Evolutionary conservation across 2,329 filamentous ascomycete genomes (phyloP).

Genomic region (Chaetomium olivaceum): DNA sequence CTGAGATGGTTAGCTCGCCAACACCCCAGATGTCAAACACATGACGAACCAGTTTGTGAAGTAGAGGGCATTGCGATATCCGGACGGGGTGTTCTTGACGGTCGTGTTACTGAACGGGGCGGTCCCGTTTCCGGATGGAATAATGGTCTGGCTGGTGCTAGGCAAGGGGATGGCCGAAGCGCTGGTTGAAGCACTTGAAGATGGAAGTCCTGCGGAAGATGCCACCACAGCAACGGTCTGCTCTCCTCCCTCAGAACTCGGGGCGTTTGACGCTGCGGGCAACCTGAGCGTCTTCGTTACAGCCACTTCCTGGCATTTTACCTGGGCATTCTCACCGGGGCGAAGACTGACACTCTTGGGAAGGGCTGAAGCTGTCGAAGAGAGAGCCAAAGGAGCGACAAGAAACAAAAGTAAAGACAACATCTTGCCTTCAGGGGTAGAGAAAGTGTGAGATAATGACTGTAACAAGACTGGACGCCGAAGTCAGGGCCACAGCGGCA

Average conservation of each 20-base stretch:
- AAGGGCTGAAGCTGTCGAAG: slow-evolving; percentile 18
- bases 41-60: slow-evolving; percentile 54
- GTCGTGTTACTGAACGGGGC: slow-evolving; percentile 2
- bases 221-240: neutral
- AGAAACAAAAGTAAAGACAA: slow-evolving; percentile 27
- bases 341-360: slow-evolving; percentile 18
- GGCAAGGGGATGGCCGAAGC: neutral
- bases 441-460: slow-evolving; percentile 25
- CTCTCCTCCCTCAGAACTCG: neutral
- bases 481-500: neutral
- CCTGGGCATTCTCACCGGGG: slow-evolving; percentile 18
- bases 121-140: neutral
- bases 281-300: slow-evolving; percentile 3
- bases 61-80: slow-evolving; percentile 49
- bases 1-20: slow-evolving; percentile 30
- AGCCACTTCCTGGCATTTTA: slow-evolving; percentile 16
- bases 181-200: neutral
- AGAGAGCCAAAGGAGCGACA: slow-evolving; percentile 29
- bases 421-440: slow-evolving; percentile 21
- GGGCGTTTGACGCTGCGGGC: neutral
- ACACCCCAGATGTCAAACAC: slow-evolving; percentile 21
- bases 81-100: slow-evolving; percentile 12
- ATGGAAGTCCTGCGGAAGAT: neutral
- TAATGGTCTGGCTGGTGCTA: slow-evolving; percentile 1
- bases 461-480: slow-evolving; percentile 8